A percentile compares a stretch with the other conserved stretches of the same genome.
These are phyloP conservation scores for Ceratocystiopsis sp. DNA, from an alignment of 2,329 filamentous ascomycete species.

Conservation along the genomic window DNA sequence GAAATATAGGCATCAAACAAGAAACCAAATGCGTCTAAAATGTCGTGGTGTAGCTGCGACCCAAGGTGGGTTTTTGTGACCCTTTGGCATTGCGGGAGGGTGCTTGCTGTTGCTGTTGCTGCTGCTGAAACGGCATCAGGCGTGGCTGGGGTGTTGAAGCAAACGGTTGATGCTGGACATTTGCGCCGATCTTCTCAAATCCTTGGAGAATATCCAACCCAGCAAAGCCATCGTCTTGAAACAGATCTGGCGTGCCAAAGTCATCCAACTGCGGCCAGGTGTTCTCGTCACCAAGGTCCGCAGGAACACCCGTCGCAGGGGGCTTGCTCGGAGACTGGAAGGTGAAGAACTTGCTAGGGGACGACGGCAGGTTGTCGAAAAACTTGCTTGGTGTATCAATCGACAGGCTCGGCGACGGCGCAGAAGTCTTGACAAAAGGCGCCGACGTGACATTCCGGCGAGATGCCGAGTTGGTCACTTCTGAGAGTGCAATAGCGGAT, in stretches of 20 bases:
- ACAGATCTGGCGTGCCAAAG: slow-evolving; percentile 35
- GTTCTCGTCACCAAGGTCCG: slow-evolving; percentile 20
- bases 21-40: slow-evolving; percentile 13
- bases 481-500: slow-evolving; percentile 43
- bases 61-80: slow-evolving; percentile 20
- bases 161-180: slow-evolving; percentile 13
- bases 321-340: slow-evolving; percentile 22
- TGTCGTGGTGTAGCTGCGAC: slow-evolving; percentile 20
- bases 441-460: slow-evolving; percentile 34
- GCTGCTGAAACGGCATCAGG: slow-evolving; percentile 14
- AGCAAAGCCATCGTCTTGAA: slow-evolving; percentile 42
- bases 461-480: slow-evolving; percentile 36
- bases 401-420: slow-evolving; percentile 19
- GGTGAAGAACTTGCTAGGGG: slow-evolving; percentile 34
- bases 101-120: slow-evolving; percentile 16
- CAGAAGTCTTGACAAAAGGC: slow-evolving; percentile 32
- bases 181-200: slow-evolving; percentile 55
- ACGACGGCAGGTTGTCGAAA: slow-evolving; percentile 37
- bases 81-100: not conserved
- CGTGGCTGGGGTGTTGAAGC: slow-evolving; percentile 17
- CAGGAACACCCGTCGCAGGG: slow-evolving; percentile 7
- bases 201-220: slow-evolving; percentile 58
- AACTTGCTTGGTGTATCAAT: slow-evolving; percentile 42
- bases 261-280: slow-evolving; percentile 31
- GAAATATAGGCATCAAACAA: not conserved